Base-by-base conservation (phyloP, 805 yeast genomes). In the Ogataea polymorpha region DNA sequence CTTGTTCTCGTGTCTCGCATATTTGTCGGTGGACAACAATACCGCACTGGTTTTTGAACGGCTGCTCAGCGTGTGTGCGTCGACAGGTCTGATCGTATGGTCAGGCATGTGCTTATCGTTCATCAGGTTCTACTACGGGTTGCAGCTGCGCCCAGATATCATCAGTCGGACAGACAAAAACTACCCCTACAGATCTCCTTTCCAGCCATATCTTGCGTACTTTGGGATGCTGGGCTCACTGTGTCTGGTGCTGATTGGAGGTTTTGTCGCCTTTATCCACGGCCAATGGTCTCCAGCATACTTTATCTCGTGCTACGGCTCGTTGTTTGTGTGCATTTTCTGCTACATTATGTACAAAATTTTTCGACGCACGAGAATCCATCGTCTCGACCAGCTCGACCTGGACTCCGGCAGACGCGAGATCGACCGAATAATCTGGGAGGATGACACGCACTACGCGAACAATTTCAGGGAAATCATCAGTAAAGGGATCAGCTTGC, bases 381-480 rank as follows among this genome's bases (percentile, higher is more conserved):
- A 79, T 38, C 72, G 86, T 36, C 63, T 86, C 33, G 90, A 84
- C 50, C 82, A 85, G 33, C 58, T 87, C 45, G 95, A 88, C 59
- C 73, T 84, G 57, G 96, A 88, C 59, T 75, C 87, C 0, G 96
- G 96, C 2, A 68, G 96, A 53, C 71, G 93, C 37, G 96, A 87
- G 58, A 78, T 82, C 64, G 96, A 88, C 61, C 68, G 88, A 35
- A 76, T 76, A 48, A 77, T 80, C 16, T 86, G 95, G 95, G 87
- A 82, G 50, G 93, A 86, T 43, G 86, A 85, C 37, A 68, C 49
- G 39, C 53, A 59, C 28, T 63, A 63, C 37, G 48, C 54, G 15
- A 55, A 56, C 27, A 67, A 55, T 35, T 55, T 65, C 27, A 58
- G 51, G 32, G 71, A 65, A 36, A 49, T 59, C 15, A 17, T 63